Evolutionary conservation across 805 yeast species (phyloP).

Genomic region (Groenewaldozyma salmanticensis): DNA sequence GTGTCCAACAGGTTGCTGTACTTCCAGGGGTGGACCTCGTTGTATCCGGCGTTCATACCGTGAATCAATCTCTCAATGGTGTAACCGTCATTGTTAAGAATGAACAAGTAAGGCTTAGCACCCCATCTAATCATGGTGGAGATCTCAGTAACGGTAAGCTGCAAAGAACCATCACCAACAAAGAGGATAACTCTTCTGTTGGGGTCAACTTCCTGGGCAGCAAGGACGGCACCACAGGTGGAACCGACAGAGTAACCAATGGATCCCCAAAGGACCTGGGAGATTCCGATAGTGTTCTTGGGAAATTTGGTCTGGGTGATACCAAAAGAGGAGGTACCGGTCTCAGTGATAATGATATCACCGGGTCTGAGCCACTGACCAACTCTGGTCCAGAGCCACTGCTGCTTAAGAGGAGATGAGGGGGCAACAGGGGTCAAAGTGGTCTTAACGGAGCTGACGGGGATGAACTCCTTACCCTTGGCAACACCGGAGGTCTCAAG

Average conservation of each 20-base stretch:
- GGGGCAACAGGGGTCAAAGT: slow-evolving; percentile 45
- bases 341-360: slow-evolving; percentile 51
- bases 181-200: slow-evolving; percentile 45
- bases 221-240: slow-evolving; percentile 51
- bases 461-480: slow-evolving; percentile 27
- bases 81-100: slow-evolving; percentile 57
- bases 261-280: slow-evolving; percentile 59
- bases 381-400: slow-evolving; percentile 43
- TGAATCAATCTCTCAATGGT: slow-evolving; percentile 56
- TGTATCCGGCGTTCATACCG: slow-evolving; percentile 45
- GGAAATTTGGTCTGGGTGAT: slow-evolving; percentile 50
- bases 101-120: slow-evolving; percentile 46
- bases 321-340: slow-evolving; percentile 60
- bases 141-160: slow-evolving; percentile 56
- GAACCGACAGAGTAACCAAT: slow-evolving; percentile 60
- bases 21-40: slow-evolving; percentile 57
- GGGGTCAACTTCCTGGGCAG: slow-evolving; percentile 40
- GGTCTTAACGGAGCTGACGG: slow-evolving; percentile 47
- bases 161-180: slow-evolving; percentile 63
- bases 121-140: slow-evolving; percentile 48
- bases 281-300: slow-evolving; percentile 39
- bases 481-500: slow-evolving; percentile 2
- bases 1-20: slow-evolving; percentile 36
- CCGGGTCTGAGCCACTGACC: slow-evolving; percentile 44
- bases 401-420: slow-evolving; percentile 29